Evolutionary conservation across 768 basidiomycete genomes (phyloP).

Genomic region (Suillus spraguei): DNA sequence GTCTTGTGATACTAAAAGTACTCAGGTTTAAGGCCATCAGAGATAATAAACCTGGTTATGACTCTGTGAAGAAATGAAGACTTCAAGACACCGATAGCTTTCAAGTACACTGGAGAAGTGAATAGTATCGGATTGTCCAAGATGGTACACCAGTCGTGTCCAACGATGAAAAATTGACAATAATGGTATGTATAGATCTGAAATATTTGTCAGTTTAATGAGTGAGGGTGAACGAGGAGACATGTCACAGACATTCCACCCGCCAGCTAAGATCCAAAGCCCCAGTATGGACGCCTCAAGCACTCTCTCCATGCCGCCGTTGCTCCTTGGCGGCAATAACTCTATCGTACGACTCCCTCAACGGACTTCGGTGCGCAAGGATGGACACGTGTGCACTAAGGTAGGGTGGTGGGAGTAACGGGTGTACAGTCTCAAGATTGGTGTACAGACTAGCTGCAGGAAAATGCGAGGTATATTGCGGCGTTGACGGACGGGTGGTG

Average conservation of each 20-base stretch:
- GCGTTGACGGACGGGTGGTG: conserved; percentile 35
- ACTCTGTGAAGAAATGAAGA: neutral
- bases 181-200: conserved; percentile 29
- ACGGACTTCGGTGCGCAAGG: conserved; percentile 61
- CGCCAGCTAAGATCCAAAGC: neutral
- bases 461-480: conserved; percentile 61
- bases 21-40: neutral
- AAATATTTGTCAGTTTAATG: neutral
- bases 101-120: neutral
- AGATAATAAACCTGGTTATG: neutral
- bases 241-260: conserved; percentile 8
- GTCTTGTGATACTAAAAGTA: neutral
- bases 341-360: conserved; percentile 71
- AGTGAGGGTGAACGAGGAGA: conserved; percentile 5
- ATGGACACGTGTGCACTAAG: conserved; percentile 71
- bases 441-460: conserved; percentile 59
- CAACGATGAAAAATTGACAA: conserved; percentile 22
- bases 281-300: neutral
- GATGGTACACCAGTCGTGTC: conserved; percentile 14
- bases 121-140: neutral
- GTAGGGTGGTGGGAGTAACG: conserved; percentile 73
- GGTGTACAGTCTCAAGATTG: conserved; percentile 64
- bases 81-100: neutral
- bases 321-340: conserved; percentile 58
- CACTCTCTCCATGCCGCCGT: conserved; percentile 24